Evolutionary conservation across 768 basidiomycete genomes (phyloP), one percentile per base, ranked within the genome.

Genomic region (Fomitopsis serialis): DNA sequence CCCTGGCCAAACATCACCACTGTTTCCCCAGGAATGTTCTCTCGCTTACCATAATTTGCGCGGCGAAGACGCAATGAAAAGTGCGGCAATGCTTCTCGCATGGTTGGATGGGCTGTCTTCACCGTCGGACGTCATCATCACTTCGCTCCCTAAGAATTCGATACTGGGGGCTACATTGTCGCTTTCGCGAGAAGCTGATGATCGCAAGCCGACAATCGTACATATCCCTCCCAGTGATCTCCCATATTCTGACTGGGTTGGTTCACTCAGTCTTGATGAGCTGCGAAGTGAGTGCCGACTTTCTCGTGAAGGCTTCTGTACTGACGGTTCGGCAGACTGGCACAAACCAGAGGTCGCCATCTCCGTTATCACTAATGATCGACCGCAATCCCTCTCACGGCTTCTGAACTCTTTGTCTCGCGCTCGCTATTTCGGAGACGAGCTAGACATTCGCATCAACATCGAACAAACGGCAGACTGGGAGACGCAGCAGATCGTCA

Each of bases 321-420:
- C 15, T 58, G 56, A 52, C 45, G 58, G 54, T 49, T 60, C 22
- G 29, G 23, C 56, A 94, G 92, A 83, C 63, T 94, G 90, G 89
- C 76, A 90, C 57, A 63, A 68, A 2, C 89, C 89, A 10, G 74
- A 69, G 29, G 70, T 93, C 29, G 86, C 87, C 23, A 68, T 93
- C 42, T 81, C 77, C 49, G 76, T 94, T 36, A 87, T 92, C 52
- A 93, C 92, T 0, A 83, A 90, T 59, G 75, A 87, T 61, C 78
- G 92, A 29, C 84, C 90, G 9, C 64, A 68, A 22, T 93, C 92
- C 1, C 78, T 94, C 1, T 62, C 61, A 13, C 84, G 92, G 11
- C 74, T 94, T 0, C 64, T 93, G 10, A 54, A 63, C 15, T 93
- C 92, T 0, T 71, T 92, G 2, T 68, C 72, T 11, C 65, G 58